A percentile compares a stretch with the other conserved stretches of the same genome.
Evolutionary conservation across 495 filamentous ascomycete species (phyloP).

Genomic region (Viridothelium virens): DNA sequence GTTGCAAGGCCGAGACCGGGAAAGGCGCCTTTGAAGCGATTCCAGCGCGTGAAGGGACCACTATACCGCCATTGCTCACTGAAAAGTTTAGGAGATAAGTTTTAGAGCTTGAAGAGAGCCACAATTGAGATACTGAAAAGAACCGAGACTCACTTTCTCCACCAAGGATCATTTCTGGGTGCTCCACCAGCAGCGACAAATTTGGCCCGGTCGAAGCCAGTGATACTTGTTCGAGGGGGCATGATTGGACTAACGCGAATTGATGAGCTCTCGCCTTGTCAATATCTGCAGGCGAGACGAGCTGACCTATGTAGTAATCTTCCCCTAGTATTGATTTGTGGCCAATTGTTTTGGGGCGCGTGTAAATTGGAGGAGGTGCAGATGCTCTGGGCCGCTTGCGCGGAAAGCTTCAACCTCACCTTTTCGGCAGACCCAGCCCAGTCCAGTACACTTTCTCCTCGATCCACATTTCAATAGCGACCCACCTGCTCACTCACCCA

Average conservation of each 20-base stretch:
- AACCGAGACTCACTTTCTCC: constrained; percentile 50
- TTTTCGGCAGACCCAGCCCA: too few species aligned
- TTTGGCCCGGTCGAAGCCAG: constrained; percentile 72
- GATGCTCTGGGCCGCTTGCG: too few species aligned
- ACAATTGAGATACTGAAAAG: constrained; percentile 4
- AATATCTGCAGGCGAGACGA: too few species aligned
- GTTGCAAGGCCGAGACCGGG: constrained; percentile 87
- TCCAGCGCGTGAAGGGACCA: constrained; percentile 77
- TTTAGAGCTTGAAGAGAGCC: not conserved
- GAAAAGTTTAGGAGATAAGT: constrained; percentile 15
- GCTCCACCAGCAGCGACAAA: constrained; percentile 59
- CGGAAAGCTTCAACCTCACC: too few species aligned
- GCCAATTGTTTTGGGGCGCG: too few species aligned
- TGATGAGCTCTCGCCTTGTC: not conserved
- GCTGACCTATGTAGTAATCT: too few species aligned
- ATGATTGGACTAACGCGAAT: constrained; percentile 32
- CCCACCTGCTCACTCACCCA: too few species aligned
- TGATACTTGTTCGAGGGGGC: constrained; percentile 58
- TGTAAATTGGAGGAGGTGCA: too few species aligned
- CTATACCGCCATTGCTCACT: constrained; percentile 94
- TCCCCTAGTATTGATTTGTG: too few species aligned
- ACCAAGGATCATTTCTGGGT: constrained; percentile 81
- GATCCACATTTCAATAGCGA: too few species aligned
- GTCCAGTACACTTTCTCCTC: too few species aligned
- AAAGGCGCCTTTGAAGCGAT: constrained; percentile 77